phyloP scores from a whole-genome alignment of 345 rosid species.

The Excoecaria cochinchinensis region DNA sequence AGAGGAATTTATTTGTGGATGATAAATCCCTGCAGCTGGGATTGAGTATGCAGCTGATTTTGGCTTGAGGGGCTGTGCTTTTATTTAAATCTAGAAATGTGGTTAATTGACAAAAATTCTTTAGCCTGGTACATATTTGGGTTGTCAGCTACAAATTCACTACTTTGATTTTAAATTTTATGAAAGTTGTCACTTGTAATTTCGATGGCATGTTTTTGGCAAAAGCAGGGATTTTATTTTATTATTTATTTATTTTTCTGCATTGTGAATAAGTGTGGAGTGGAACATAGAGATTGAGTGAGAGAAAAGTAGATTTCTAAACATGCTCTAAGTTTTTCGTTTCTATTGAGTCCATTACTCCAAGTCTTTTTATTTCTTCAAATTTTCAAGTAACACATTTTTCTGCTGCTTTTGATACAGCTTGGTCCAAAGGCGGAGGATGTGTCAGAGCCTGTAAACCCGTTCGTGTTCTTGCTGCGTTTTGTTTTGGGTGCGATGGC shows the following conservation, averaged over 20 bases:
- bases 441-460: conserved; percentile 66
- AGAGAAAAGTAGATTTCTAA: neutral
- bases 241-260: neutral
- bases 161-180: neutral
- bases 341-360: neutral
- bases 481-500: conserved; percentile 76
- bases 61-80: neutral
- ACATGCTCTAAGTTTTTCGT: neutral
- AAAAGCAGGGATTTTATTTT: neutral
- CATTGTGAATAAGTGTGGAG: neutral
- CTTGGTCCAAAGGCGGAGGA: conserved; percentile 93
- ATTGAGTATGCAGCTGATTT: neutral
- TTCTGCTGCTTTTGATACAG: conserved; percentile 39
- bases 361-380: neutral
- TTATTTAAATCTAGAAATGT: neutral
- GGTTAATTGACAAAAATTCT: neutral
- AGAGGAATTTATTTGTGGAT: neutral
- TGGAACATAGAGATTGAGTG: neutral
- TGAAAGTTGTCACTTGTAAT: neutral
- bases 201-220: too few species aligned
- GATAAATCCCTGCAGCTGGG: neutral
- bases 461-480: conserved; percentile 57
- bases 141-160: neutral
- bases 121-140: too few species aligned
- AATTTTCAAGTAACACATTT: neutral